Conservation (phyloP, 2,329 filamentous ascomycete species). For the Diaporthe citri region DNA sequence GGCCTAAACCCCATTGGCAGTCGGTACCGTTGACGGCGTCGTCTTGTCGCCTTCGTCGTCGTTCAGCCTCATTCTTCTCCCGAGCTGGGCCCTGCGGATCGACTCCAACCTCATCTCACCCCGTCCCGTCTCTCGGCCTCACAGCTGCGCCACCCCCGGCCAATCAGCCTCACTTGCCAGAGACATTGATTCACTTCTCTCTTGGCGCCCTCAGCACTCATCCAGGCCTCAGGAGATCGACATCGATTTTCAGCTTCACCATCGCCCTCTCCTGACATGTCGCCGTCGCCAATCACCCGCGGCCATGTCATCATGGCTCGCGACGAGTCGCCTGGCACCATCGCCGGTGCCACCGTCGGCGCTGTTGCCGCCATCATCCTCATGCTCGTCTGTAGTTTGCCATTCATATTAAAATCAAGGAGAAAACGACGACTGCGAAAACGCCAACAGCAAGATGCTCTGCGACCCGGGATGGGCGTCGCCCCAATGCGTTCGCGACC, state of each 20-base stretch:
- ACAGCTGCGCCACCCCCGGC: conserved; percentile 17
- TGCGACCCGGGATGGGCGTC: conserved; percentile 48
- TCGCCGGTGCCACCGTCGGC: conserved; percentile 52
- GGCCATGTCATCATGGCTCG: conserved; percentile 41
- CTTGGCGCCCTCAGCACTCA: conserved; percentile 26
- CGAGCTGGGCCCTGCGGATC: conserved; percentile 18
- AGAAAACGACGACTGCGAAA: conserved; percentile 42
- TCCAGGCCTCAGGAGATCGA: conserved; percentile 17
- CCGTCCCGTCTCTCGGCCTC: conserved; percentile 24
- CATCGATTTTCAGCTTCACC: conserved; percentile 31
- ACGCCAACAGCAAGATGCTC: conserved; percentile 42
- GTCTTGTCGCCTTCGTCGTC: conserved; percentile 20
- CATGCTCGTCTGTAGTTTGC: conserved; percentile 49
- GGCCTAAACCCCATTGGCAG: conserved; percentile 33
- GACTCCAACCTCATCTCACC: conserved; percentile 1
- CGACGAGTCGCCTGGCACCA: conserved; percentile 44
- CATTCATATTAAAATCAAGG: conserved; percentile 49
- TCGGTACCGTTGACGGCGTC: conserved; percentile 35
- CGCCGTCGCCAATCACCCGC: conserved; percentile 25
- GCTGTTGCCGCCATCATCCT: conserved; percentile 47
- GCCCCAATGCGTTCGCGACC: conserved; percentile 38
- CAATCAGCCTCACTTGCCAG: conserved; percentile 25
- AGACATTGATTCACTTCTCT: conserved; percentile 33
- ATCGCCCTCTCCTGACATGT: conserved; percentile 28
- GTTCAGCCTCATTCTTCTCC: background rate